These are phyloP conservation scores for Zasmidium angulare DNA, from an alignment of 2,329 filamentous ascomycete species.

Conservation along the genomic window DNA sequence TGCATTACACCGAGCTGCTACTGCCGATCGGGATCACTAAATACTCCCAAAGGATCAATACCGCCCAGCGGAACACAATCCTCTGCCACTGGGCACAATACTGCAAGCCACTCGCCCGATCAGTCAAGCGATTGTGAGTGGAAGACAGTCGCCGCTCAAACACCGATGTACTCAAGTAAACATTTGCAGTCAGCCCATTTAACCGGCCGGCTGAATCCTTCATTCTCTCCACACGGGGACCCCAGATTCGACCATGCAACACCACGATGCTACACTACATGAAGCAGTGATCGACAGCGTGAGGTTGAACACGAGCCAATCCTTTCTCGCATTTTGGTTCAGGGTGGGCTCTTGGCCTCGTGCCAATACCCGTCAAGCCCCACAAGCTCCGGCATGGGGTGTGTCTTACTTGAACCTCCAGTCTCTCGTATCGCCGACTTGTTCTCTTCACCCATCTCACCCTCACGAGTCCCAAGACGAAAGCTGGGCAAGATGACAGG, in stretches of 20 bases:
- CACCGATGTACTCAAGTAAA: background rate
- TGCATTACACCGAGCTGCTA: background rate
- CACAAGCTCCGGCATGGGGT: background rate
- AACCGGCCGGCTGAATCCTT: background rate
- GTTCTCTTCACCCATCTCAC: background rate
- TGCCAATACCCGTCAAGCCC: background rate
- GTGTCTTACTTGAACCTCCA: background rate
- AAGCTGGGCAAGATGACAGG: background rate
- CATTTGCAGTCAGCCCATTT: too few species aligned
- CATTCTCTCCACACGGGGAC: background rate
- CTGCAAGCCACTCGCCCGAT: too few species aligned
- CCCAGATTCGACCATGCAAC: background rate
- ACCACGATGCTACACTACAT: background rate
- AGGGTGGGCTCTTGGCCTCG: background rate
- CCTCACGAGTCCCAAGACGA: background rate
- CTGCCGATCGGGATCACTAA: too few species aligned
- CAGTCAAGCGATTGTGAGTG: too few species aligned
- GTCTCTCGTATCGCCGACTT: background rate
- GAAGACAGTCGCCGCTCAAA: background rate
- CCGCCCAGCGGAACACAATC: too few species aligned
- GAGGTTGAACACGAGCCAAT: background rate
- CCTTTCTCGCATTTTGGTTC: background rate
- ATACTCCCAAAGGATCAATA: too few species aligned
- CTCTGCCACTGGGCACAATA: too few species aligned
- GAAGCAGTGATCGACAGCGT: background rate